Percentiles rank a stretch among this genome's conserved stretches.
phyloP scores from a whole-genome alignment of 2,329 filamentous ascomycete species.

The Calcarisporium arbuscula region DNA sequence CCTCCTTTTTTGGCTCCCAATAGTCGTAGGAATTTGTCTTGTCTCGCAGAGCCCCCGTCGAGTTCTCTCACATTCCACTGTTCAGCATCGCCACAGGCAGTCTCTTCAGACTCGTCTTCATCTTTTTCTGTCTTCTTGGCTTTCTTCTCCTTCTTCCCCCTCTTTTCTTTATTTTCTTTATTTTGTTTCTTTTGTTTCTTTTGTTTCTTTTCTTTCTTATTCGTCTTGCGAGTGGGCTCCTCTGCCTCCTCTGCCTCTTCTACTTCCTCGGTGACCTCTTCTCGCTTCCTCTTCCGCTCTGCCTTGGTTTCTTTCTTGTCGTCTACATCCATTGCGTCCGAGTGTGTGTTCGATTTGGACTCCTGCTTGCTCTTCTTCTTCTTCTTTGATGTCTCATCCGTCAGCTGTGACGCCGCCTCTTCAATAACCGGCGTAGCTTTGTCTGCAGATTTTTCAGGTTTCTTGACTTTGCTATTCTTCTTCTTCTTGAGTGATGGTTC shows the following conservation, averaged over 20 bases:
- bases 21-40: slow-evolving; percentile 51
- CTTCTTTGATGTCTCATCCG: slow-evolving; percentile 5
- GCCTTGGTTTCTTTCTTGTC: slow-evolving; percentile 3
- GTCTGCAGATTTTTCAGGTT: too few relatives aligned
- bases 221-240: slow-evolving; percentile 10
- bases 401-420: too few relatives aligned
- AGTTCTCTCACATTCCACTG: slow-evolving; percentile 49
- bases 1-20: slow-evolving; percentile 46
- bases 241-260: slow-evolving; percentile 10
- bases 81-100: slow-evolving; percentile 27
- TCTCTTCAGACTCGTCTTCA: slow-evolving; percentile 13
- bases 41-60: slow-evolving; percentile 42
- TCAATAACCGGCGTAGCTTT: too few relatives aligned
- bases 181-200: slow-evolving; percentile 13
- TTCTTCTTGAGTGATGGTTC: slow-evolving; percentile 10
- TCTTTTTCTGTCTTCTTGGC: slow-evolving; percentile 18
- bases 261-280: slow-evolving; percentile 5
- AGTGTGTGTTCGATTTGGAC: too few relatives aligned
- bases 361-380: too few relatives aligned
- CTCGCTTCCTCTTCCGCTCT: slow-evolving; percentile 8
- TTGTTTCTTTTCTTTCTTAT: slow-evolving; percentile 12
- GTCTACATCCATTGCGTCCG: slow-evolving; percentile 3
- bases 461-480: slow-evolving; percentile 11
- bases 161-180: slow-evolving; percentile 16
- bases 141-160: slow-evolving; percentile 15